Evolutionary conservation across 208 protist species (phyloP).

Genomic region (Crithidia sp.): DNA sequence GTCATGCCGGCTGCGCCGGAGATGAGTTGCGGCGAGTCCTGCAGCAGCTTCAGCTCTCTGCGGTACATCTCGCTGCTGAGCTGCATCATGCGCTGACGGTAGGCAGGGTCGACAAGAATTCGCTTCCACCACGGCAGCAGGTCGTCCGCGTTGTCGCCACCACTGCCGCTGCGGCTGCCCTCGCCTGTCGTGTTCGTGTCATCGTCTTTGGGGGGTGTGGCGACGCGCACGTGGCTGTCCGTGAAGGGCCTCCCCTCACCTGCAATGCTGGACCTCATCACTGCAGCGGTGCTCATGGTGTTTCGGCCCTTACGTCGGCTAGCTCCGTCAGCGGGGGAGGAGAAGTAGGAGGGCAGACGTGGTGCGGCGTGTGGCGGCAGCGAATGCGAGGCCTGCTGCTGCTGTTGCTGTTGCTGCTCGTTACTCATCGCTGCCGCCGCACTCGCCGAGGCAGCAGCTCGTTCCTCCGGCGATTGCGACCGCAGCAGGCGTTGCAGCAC

Average conservation of each 20-base stretch:
- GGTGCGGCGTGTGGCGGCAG: too few species aligned
- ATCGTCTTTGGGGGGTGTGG: not conserved
- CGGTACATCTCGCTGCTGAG: conserved; percentile 59
- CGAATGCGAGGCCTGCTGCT: not conserved
- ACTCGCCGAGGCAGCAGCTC: conserved; percentile 78
- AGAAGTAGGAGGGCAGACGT: too few species aligned
- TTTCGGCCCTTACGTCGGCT: too few species aligned
- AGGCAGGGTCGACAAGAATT: conserved; percentile 58
- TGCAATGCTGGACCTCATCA: too few species aligned
- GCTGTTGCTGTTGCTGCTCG: not conserved
- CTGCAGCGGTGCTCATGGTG: too few species aligned
- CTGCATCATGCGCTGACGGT: conserved; percentile 51
- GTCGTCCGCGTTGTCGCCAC: not conserved
- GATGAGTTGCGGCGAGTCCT: conserved; percentile 45
- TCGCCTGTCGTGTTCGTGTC: not conserved
- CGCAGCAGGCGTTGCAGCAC: conserved; percentile 4
- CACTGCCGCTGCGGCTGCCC: not conserved
- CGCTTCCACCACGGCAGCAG: conserved; percentile 84
- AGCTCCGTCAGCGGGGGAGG: too few species aligned
- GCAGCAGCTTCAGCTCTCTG: conserved; percentile 54
- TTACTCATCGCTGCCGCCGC: not conserved
- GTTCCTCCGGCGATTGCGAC: not conserved
- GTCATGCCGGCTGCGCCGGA: conserved; percentile 36
- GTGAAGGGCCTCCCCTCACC: too few species aligned
- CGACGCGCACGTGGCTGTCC: too few species aligned